These are phyloP conservation scores for Cinnamomum micranthum DNA, from an alignment of 164 flowering plant species.

Conservation along the genomic window DNA sequence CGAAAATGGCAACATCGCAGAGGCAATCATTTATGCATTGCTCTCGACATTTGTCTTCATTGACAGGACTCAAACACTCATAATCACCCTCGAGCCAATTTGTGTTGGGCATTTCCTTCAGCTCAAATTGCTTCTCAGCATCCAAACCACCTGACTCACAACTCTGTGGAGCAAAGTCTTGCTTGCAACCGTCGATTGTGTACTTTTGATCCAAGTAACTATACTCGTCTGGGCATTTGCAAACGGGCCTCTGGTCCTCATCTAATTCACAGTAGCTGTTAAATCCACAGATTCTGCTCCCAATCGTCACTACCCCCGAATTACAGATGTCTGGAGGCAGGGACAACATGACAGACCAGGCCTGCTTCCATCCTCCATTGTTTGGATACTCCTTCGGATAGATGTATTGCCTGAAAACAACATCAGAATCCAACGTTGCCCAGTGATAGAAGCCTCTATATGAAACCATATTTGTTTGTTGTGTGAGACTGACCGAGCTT, in stretches of 20 bases:
- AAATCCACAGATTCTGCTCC: slow-evolving; percentile 3
- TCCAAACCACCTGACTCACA: not conserved
- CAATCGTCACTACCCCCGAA: not conserved
- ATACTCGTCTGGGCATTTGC: slow-evolving; percentile 7
- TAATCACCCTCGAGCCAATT: slow-evolving; percentile 43
- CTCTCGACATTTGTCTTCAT: slow-evolving; percentile 31
- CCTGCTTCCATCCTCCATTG: not conserved
- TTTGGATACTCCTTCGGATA: not conserved
- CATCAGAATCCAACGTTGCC: slow-evolving; percentile 8
- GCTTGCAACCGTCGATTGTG: slow-evolving; percentile 11
- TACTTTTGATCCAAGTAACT: slow-evolving; percentile 4
- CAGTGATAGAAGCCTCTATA: not conserved
- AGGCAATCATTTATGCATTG: slow-evolving; percentile 42
- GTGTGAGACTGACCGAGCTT: too few relatives aligned
- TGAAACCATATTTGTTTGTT: too few relatives aligned
- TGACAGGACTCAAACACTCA: slow-evolving; percentile 6
- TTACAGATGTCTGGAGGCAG: not conserved
- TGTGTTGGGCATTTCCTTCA: slow-evolving; percentile 16
- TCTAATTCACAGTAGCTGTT: not conserved
- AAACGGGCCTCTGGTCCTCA: not conserved
- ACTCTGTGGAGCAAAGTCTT: slow-evolving; percentile 1
- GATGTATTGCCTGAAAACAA: slow-evolving; percentile 1
- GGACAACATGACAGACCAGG: not conserved
- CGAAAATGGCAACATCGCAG: slow-evolving; percentile 37
- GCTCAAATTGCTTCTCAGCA: slow-evolving; percentile 7